phyloP scores from a whole-genome alignment of 169 alveolate genomes.

The Theileria sp. region DNA sequence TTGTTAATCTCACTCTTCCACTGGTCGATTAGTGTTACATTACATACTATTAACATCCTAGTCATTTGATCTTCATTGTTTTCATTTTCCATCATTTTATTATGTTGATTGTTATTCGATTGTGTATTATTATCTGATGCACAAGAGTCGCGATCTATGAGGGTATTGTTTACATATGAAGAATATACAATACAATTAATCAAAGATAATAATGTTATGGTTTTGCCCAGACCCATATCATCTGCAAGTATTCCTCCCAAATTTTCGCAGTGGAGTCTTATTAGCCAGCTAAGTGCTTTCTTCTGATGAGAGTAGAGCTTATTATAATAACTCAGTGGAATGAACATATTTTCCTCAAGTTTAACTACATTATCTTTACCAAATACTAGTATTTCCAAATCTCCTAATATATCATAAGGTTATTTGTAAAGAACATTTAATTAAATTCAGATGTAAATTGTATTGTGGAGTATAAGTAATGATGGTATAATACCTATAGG shows the following conservation, averaged over 20 bases:
- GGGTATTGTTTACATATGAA: background rate
- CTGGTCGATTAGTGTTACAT: conserved; percentile 71
- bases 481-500: background rate
- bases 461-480: background rate
- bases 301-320: conserved; percentile 51
- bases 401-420: background rate
- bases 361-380: conserved; percentile 2
- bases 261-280: conserved; percentile 29
- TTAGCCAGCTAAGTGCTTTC: conserved; percentile 56
- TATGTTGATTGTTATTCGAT: background rate
- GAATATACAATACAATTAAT: conserved; percentile 47
- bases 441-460: background rate
- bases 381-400: conserved; percentile 4
- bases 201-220: conserved; percentile 43
- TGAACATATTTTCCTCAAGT: conserved; percentile 27
- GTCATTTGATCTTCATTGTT: background rate
- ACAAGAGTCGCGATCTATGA: background rate
- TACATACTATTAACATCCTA: conserved; percentile 69
- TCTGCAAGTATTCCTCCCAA: conserved; percentile 79
- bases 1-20: conserved; percentile 68
- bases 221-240: conserved; percentile 85
- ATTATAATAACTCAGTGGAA: conserved; percentile 30
- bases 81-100: background rate
- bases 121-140: background rate
- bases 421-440: background rate